Evolutionary conservation across 495 filamentous ascomycete genomes (phyloP).

Genomic region (Annulohypoxylon nitens): DNA sequence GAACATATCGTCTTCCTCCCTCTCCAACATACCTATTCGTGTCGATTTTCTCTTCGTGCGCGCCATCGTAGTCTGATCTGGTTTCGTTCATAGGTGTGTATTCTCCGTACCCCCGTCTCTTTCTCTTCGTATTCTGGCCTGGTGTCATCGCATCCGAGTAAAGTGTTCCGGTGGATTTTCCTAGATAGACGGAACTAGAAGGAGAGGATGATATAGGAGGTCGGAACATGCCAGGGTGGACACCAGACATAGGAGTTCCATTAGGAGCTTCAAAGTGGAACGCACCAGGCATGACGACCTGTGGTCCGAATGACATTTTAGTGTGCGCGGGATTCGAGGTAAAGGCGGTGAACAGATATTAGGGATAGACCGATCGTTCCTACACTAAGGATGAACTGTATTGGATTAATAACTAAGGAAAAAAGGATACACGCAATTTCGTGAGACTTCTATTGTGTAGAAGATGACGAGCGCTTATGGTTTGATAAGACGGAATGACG

Average conservation of each 20-base stretch:
- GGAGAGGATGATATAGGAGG: conserved; percentile 74
- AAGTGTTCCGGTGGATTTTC: conserved; percentile 67
- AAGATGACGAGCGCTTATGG: conserved; percentile 5
- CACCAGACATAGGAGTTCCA: conserved; percentile 58
- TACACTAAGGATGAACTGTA: background rate
- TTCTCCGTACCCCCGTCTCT: conserved; percentile 52
- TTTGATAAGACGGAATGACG: conserved; percentile 27
- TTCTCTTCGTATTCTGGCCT: conserved; percentile 54
- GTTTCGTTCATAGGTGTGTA: conserved; percentile 53
- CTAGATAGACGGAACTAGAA: conserved; percentile 69
- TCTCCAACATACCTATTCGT: conserved; percentile 38
- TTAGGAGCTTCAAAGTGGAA: conserved; percentile 62
- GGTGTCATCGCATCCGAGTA: conserved; percentile 55
- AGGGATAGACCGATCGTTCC: background rate
- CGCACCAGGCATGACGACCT: conserved; percentile 63
- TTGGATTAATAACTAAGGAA: background rate
- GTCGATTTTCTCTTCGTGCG: conserved; percentile 23
- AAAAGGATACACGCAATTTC: conserved; percentile 18
- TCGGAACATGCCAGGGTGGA: conserved; percentile 75
- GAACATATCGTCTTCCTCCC: conserved; percentile 55
- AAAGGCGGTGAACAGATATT: background rate
- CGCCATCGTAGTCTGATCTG: conserved; percentile 35
- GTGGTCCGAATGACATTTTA: conserved; percentile 58
- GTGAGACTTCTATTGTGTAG: conserved; percentile 17
- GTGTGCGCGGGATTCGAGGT: background rate